These are phyloP conservation scores for Alternaria gansuensis DNA, from an alignment of 2,329 filamentous ascomycete species.

Conservation along the genomic window DNA sequence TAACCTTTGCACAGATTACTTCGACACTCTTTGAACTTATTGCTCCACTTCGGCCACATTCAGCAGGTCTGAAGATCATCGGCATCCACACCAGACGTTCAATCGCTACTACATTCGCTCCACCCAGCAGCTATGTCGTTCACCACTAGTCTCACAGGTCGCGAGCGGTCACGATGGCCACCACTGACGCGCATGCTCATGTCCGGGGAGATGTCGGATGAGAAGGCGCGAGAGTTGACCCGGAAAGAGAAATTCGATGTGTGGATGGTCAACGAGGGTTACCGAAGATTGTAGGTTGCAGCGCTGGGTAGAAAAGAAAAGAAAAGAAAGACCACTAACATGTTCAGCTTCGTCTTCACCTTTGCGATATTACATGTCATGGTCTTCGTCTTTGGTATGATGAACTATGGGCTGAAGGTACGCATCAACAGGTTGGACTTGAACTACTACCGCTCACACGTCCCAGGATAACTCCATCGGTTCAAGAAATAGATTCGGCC, in stretches of 20 bases:
- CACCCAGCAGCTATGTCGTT: constrained; percentile 42
- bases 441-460: constrained; percentile 17
- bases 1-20: constrained; percentile 41
- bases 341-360: constrained; percentile 73
- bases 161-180: constrained; percentile 81
- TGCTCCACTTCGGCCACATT: constrained; percentile 43
- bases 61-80: constrained; percentile 54
- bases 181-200: constrained; percentile 83
- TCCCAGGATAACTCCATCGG: constrained; percentile 68
- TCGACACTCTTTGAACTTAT: constrained; percentile 43
- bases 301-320: neutral
- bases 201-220: constrained; percentile 81
- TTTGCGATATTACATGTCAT: constrained; percentile 78
- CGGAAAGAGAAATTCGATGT: constrained; percentile 77
- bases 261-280: constrained; percentile 92
- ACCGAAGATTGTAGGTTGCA: constrained; percentile 75
- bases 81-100: constrained; percentile 35
- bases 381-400: constrained; percentile 81
- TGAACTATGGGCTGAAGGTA: constrained; percentile 78
- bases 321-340: constrained; percentile 38
- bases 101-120: constrained; percentile 22
- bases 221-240: constrained; percentile 73
- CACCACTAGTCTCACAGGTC: constrained; percentile 50
- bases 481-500: constrained; percentile 73
- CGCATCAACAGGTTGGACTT: neutral